These are phyloP conservation scores for Vicia faba DNA, from an alignment of 306 rosid species.

Conservation along the genomic window DNA sequence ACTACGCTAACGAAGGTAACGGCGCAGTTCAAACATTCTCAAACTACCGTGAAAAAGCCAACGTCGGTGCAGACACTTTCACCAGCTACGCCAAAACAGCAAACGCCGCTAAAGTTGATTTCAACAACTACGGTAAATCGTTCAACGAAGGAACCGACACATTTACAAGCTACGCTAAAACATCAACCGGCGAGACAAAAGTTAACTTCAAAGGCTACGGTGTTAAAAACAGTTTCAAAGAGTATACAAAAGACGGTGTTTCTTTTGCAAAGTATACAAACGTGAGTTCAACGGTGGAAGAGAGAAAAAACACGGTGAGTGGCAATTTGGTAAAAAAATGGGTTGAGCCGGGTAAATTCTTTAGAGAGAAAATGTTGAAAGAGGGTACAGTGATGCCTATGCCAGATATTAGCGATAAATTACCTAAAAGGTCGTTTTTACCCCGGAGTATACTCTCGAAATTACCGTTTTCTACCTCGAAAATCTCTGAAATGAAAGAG, in stretches of 20 bases:
- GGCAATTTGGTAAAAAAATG: slow-evolving; percentile 70
- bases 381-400: slow-evolving; percentile 75
- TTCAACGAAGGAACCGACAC: slow-evolving; percentile 81
- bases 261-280: slow-evolving; percentile 57
- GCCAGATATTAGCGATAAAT: slow-evolving; percentile 87
- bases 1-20: slow-evolving; percentile 75
- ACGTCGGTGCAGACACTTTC: slow-evolving; percentile 84
- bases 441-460: slow-evolving; percentile 78
- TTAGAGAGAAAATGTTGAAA: slow-evolving; percentile 73
- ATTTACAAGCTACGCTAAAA: slow-evolving; percentile 68
- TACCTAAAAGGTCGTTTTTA: slow-evolving; percentile 90
- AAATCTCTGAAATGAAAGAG: slow-evolving; percentile 55
- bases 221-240: slow-evolving; percentile 83
- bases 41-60: slow-evolving; percentile 73
- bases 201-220: slow-evolving; percentile 77
- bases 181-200: slow-evolving; percentile 36
- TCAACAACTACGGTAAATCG: slow-evolving; percentile 78
- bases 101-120: slow-evolving; percentile 57
- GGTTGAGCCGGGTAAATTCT: slow-evolving; percentile 96
- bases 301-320: slow-evolving; percentile 25
- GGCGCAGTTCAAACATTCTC: slow-evolving; percentile 63
- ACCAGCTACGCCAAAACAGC: slow-evolving; percentile 66
- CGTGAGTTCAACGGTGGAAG: slow-evolving; percentile 37
- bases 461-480: slow-evolving; percentile 78
- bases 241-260: slow-evolving; percentile 56